These are phyloP conservation scores for Porphyrellus cyaneotinctus DNA, from an alignment of 768 basidiomycete species.

Conservation along the genomic window DNA sequence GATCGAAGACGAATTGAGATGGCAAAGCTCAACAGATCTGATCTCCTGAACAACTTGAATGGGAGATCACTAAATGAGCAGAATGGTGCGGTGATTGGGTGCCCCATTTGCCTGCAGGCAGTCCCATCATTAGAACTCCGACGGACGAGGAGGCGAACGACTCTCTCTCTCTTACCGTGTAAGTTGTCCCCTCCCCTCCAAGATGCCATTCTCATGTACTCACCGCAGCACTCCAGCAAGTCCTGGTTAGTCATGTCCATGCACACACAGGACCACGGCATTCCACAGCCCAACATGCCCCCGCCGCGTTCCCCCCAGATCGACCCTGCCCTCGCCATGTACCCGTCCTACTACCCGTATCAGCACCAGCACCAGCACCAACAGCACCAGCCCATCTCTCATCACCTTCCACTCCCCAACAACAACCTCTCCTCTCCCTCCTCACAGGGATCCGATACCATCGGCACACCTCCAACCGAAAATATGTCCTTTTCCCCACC, in stretches of 20 bases:
- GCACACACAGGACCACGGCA: constrained; percentile 42
- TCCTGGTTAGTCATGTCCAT: constrained; percentile 42
- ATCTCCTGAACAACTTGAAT: too few species aligned
- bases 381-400: constrained; percentile 38
- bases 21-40: too few species aligned
- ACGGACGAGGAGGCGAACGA: not conserved
- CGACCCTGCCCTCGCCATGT: constrained; percentile 67
- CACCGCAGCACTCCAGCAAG: constrained; percentile 30
- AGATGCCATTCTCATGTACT: constrained; percentile 12
- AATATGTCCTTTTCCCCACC: constrained; percentile 48
- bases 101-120: not conserved
- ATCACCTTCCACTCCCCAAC: constrained; percentile 52
- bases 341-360: constrained; percentile 58
- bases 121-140: constrained; percentile 2
- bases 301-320: constrained; percentile 59
- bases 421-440: constrained; percentile 72
- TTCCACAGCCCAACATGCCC: constrained; percentile 36
- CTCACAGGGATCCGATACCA: constrained; percentile 72
- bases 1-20: too few species aligned
- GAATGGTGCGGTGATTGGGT: constrained; percentile 5
- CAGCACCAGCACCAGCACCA: constrained; percentile 46
- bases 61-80: too few species aligned
- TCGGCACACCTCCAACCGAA: constrained; percentile 71
- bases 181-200: not conserved
- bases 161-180: too few species aligned